Base-by-base conservation (phyloP, 2,329 filamentous ascomycete genomes). In the Ophiocordyceps sinensis region DNA sequence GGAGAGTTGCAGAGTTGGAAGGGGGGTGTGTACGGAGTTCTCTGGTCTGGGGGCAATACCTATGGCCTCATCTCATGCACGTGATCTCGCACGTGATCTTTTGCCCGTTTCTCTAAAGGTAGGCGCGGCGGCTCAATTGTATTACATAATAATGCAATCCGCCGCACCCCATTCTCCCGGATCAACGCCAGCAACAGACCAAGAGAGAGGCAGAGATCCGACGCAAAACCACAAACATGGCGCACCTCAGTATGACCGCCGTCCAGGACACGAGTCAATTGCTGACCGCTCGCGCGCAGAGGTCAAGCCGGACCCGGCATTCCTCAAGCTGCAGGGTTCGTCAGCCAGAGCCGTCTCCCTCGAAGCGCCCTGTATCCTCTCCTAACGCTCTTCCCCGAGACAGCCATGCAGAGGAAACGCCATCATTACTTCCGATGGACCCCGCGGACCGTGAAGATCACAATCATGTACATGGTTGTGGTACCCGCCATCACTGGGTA, bases 381-480 rank as follows among this genome's bases (percentile, higher is more conserved):
- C 38, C 51, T 59, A 54, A 58, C 52, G 36, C 39, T 14, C 11
- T 23, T 37, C 44, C 23, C 9, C 23, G 9, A 26, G 44, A 52
- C 55, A 94, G 88, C 82, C 61, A 84, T 95, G 78, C 77, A 74
- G 56, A 70, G 75, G 56, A 86, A 85, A 69, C 82, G 91, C 50
- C 82, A 88, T 75, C 86, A 86, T 67, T 94, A 85, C 75, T 98
- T 96, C 75, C 77, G 86, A 63, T 96, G 86, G 85, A 96, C 83
- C 30, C 75, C 78, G 40, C 74, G 83, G 55, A 94, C 86, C 37
- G 86, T 85, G 28, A 78, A 76, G 66, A 63, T 95, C 55, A 79
- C 81, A 5, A 77, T 95, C 58, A 69, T 81, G 48, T 95, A 89
- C 63, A 73, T 82, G 44, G 66, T 79, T 29, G 66, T 80, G 41